These are phyloP conservation scores for Boletus sp. DNA, from an alignment of 768 basidiomycete species.

Conservation along the genomic window DNA sequence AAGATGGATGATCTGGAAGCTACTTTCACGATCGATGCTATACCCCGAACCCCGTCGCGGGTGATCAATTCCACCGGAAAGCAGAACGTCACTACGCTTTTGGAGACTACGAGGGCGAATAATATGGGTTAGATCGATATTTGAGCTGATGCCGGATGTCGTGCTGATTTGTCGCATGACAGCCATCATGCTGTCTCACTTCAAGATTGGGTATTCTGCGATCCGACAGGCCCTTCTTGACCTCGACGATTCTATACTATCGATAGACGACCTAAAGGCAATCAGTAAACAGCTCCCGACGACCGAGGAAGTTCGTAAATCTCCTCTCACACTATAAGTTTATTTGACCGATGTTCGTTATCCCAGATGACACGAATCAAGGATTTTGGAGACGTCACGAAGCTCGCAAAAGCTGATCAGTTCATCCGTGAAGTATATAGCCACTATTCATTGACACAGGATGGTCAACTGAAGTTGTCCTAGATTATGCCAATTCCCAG, in stretches of 20 bases:
- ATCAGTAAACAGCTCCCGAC: constrained; percentile 77
- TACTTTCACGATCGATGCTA: constrained; percentile 61
- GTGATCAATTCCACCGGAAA: constrained; percentile 43
- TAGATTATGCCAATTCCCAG: constrained; percentile 80
- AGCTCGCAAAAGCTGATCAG: constrained; percentile 79
- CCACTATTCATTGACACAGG: not conserved
- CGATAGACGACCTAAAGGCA: constrained; percentile 72
- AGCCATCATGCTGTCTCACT: constrained; percentile 84
- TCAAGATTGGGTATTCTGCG: constrained; percentile 59
- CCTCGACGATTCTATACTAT: constrained; percentile 63
- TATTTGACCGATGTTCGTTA: not conserved
- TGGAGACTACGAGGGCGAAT: constrained; percentile 80
- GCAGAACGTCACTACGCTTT: constrained; percentile 62
- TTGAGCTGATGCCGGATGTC: not conserved
- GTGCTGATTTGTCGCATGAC: constrained; percentile 1
- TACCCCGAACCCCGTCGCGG: constrained; percentile 41
- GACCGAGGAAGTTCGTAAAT: constrained; percentile 62
- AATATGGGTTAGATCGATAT: constrained; percentile 59
- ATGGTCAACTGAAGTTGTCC: constrained; percentile 2
- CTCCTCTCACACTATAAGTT: not conserved
- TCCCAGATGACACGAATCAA: constrained; percentile 59
- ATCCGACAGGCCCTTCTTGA: constrained; percentile 72
- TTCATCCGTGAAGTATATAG: constrained; percentile 68
- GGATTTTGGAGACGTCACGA: constrained; percentile 66
- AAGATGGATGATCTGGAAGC: constrained; percentile 70